A percentile compares a stretch with the other conserved stretches of the same genome.
Evolutionary conservation across 331 rosid genomes (phyloP).

Genomic region (Cydonia oblonga): DNA sequence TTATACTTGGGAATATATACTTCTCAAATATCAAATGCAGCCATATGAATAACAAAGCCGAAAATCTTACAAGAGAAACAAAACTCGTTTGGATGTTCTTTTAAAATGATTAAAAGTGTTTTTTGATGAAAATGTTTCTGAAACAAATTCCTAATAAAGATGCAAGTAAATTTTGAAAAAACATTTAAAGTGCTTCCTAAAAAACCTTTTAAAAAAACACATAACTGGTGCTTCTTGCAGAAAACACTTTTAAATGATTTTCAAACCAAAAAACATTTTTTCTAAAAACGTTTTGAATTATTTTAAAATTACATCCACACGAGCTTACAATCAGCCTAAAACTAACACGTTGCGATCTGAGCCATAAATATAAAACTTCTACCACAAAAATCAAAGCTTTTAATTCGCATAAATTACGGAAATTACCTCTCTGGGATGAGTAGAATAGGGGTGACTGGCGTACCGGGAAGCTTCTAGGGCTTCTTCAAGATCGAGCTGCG

Average conservation of each 20-base stretch:
- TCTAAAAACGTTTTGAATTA: too few species aligned
- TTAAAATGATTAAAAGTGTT: too few species aligned
- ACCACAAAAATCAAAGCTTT: not conserved
- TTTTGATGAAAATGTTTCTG: too few species aligned
- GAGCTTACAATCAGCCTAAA: not conserved
- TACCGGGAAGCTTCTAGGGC: slow-evolving; percentile 87
- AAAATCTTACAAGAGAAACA: not conserved
- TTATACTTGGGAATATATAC: not conserved
- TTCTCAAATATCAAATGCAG: not conserved
- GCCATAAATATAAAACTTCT: not conserved
- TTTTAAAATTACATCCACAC: too few species aligned
- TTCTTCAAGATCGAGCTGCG: slow-evolving; percentile 93
- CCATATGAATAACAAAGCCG: not conserved
- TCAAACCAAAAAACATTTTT: too few species aligned
- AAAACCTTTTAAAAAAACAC: too few species aligned
- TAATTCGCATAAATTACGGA: not conserved
- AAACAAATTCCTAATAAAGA: too few species aligned
- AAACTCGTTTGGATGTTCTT: too few species aligned
- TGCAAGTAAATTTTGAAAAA: too few species aligned
- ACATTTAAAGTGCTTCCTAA: too few species aligned
- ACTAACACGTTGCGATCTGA: not conserved
- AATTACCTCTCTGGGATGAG: slow-evolving; percentile 80
- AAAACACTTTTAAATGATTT: too few species aligned
- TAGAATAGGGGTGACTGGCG: slow-evolving; percentile 74
- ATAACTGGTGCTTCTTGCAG: too few species aligned